A percentile compares a stretch with the other conserved stretches of the same genome.
Conservation (phyloP, 208 protist genomes). For the Wallacemonas rigidus region DNA sequence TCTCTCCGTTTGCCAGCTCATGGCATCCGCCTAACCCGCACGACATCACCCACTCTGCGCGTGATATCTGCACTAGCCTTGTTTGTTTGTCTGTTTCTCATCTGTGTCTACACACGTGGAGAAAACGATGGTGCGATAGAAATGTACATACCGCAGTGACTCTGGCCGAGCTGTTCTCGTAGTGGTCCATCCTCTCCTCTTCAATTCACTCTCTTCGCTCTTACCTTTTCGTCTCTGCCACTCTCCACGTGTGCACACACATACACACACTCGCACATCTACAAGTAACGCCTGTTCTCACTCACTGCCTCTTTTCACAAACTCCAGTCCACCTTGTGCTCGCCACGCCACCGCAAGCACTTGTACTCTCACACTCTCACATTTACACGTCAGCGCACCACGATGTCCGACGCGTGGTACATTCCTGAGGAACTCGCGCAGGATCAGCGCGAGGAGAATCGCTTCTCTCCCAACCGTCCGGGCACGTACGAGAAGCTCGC, state of each 20-base stretch:
- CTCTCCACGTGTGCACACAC: background rate
- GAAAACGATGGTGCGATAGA: no score
- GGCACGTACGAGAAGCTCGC: slow-evolving; percentile 47
- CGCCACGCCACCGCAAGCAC: no score
- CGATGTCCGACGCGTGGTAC: slow-evolving; percentile 65
- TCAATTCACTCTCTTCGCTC: background rate
- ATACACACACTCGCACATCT: slow-evolving; percentile 8
- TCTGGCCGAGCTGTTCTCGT: no score
- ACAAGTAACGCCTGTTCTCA: slow-evolving; percentile 1
- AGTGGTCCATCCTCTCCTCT: background rate
- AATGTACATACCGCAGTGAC: no score
- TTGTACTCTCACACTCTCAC: background rate
- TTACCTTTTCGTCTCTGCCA: slow-evolving; percentile 1
- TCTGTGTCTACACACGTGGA: no score
- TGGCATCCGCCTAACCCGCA: no score
- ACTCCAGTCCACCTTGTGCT: background rate
- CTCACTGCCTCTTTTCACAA: background rate
- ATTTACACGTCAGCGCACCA: background rate
- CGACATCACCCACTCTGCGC: no score
- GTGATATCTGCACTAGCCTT: no score
- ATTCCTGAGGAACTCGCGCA: slow-evolving; percentile 39
- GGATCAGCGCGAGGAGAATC: slow-evolving; percentile 57
- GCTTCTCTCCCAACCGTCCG: slow-evolving; percentile 40
- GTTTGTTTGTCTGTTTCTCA: no score
- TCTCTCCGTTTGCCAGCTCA: no score